phyloP scores from a whole-genome alignment of 192 early-diverging fungal species.

The Coemansia sp. region DNA sequence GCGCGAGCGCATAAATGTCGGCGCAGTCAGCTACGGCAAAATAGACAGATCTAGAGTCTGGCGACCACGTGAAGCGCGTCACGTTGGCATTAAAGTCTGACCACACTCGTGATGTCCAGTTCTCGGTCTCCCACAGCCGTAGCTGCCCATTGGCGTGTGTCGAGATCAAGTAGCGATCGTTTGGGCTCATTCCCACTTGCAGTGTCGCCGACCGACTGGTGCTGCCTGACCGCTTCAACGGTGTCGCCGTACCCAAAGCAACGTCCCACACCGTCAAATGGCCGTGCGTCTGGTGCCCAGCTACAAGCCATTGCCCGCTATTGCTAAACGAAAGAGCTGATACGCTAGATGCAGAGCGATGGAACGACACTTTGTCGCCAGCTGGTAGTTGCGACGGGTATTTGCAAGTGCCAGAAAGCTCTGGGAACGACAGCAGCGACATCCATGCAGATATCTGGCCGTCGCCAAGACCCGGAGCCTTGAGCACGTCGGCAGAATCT shows the following conservation, averaged over 20 bases:
- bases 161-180: slow-evolving; percentile 35
- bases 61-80: slow-evolving; percentile 43
- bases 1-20: slow-evolving; percentile 41
- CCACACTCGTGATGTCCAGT: slow-evolving; percentile 51
- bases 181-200: slow-evolving; percentile 36
- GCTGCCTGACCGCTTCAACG: slow-evolving; percentile 43
- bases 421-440: slow-evolving; percentile 43
- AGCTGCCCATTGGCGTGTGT: slow-evolving; percentile 50
- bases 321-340: slow-evolving; percentile 47
- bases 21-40: slow-evolving; percentile 28
- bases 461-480: slow-evolving; percentile 26
- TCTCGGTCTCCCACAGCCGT: slow-evolving; percentile 52
- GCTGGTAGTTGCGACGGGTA: slow-evolving; percentile 14
- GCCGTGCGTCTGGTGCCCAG: slow-evolving; percentile 42
- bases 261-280: slow-evolving; percentile 53
- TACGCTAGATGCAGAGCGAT: slow-evolving; percentile 32
- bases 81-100: slow-evolving; percentile 35
- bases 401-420: slow-evolving; percentile 3
- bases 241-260: slow-evolving; percentile 44
- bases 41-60: slow-evolving; percentile 49
- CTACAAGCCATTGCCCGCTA: slow-evolving; percentile 49
- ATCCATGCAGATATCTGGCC: slow-evolving; percentile 48
- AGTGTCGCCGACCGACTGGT: slow-evolving; percentile 29
- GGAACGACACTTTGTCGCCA: slow-evolving; percentile 4
- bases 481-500: slow-evolving; percentile 5